These are phyloP conservation scores for Scleroderma bovista DNA, from an alignment of 768 basidiomycete genomes.

Conservation along the genomic window DNA sequence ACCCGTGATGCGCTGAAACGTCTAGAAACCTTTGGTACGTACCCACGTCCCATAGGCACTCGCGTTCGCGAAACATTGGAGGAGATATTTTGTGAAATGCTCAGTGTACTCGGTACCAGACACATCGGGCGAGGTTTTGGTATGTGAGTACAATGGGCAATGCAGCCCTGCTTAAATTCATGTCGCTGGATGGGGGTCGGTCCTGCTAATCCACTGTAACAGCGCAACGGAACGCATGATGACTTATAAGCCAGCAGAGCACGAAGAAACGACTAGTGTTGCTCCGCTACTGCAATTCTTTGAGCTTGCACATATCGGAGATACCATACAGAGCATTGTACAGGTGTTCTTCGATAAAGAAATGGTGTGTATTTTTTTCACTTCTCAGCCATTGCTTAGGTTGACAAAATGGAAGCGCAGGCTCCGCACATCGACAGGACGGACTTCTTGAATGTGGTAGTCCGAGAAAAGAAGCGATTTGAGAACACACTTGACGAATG, in stretches of 20 bases:
- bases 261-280: slow-evolving; percentile 73
- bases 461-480: slow-evolving; percentile 95
- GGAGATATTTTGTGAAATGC: slow-evolving; percentile 83
- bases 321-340: slow-evolving; percentile 96
- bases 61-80: slow-evolving; percentile 91
- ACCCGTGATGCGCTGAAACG: slow-evolving; percentile 90
- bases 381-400: not conserved
- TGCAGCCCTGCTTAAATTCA: too few relatives aligned
- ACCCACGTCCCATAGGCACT: slow-evolving; percentile 82
- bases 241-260: slow-evolving; percentile 84
- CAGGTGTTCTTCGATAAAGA: slow-evolving; percentile 99
- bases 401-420: slow-evolving; percentile 31
- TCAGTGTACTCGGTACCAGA: slow-evolving; percentile 69
- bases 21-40: slow-evolving; percentile 82
- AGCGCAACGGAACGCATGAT: slow-evolving; percentile 90
- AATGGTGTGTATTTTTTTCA: slow-evolving; percentile 45
- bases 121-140: slow-evolving; percentile 81
- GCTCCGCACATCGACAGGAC: slow-evolving; percentile 85
- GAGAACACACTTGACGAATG: slow-evolving; percentile 90
- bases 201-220: not conserved
- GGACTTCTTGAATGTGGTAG: slow-evolving; percentile 89
- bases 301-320: slow-evolving; percentile 93
- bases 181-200: not conserved
- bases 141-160: slow-evolving; percentile 39
- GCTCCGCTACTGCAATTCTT: slow-evolving; percentile 96